Evolutionary conservation across 2,329 filamentous ascomycete genomes (phyloP), one percentile per base, ranked within the genome.

Genomic region (Xylaria sp.): DNA sequence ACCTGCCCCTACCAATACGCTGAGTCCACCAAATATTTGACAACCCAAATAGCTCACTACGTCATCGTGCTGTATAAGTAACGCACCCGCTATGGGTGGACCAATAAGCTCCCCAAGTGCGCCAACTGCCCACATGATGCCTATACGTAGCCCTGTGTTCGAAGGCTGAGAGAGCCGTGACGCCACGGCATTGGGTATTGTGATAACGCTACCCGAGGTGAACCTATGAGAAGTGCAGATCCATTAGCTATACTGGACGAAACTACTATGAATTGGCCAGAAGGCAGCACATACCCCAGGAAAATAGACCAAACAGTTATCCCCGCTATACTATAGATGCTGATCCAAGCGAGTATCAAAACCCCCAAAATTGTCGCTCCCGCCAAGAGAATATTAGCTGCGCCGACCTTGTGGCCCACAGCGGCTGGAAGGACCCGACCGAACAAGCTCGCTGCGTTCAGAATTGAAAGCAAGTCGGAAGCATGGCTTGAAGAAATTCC

Each of bases 361-460:
- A 57, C 25, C 1, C 60, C 50, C 23, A 67, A 20, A 6, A 30
- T 5, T 8, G 60, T 48, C 15, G 60, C 60, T 7, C 61, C 65
- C 3, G 32, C 39, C 6, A 67, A 28, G 60, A 67, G 65, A 5
- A 67, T 60, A 39, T 67, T 64, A 2, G 65, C 65, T 12, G 61
- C n/a, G 1, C 65, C 60, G 18, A 55, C 2, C 20, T 50, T 41
- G 12, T 60, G 55, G 13, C 60, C 60, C 4, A 60, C 25, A 20
- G 48, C 32, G 30, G 65, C 65, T n/a, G 65, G 65, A 18, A 67
- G 12, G 34, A 67, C 34, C 34, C 65, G 65, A 9, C 65, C 65
- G 36, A 67, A 64, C n/a, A 67, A 45, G 30, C 65, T 67, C 12
- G 36, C 65, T 0, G 60, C 65, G 25, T 67, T 67, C 28, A 67